Conservation (phyloP, 176 grass and related monocot species). For the Thinopyrum elongatum region DNA sequence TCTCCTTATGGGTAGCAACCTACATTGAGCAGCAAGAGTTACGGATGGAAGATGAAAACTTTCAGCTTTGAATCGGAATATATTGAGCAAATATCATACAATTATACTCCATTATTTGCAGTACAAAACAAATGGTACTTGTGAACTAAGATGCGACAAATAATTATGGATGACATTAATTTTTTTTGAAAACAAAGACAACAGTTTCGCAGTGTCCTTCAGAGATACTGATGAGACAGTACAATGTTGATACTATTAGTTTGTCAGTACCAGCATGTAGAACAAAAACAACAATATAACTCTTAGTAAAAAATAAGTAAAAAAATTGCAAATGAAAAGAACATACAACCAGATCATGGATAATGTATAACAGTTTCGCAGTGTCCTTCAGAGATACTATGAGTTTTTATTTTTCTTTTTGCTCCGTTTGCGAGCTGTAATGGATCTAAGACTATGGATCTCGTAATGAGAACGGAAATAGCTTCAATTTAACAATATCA, state of each 20-base stretch:
- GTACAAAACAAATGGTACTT: neutral
- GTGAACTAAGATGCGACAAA: neutral
- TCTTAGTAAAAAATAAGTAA: neutral
- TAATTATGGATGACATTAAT: neutral
- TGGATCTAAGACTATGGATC: too few relatives aligned
- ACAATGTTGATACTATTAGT: neutral
- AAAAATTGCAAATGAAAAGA: slow-evolving; percentile 16
- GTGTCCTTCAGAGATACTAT: too few relatives aligned
- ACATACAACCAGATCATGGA: slow-evolving; percentile 68
- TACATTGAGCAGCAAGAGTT: slow-evolving; percentile 48
- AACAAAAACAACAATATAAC: slow-evolving; percentile 6
- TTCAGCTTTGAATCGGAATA: slow-evolving; percentile 11
- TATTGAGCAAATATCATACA: slow-evolving; percentile 11
- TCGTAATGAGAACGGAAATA: too few relatives aligned
- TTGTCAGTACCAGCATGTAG: neutral
- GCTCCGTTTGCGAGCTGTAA: too few relatives aligned
- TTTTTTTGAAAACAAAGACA: neutral
- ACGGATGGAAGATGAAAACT: neutral
- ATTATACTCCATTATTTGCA: neutral
- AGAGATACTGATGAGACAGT: neutral
- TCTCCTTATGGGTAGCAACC: slow-evolving; percentile 56
- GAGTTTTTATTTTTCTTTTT: too few relatives aligned
- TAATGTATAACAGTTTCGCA: too few relatives aligned
- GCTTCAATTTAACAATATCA: too few relatives aligned
- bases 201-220: neutral